A percentile compares a stretch with the other conserved stretches of the same genome.
Evolutionary conservation across 305 asterid genomes (phyloP).

Genomic region (Euphrasia arctica): DNA sequence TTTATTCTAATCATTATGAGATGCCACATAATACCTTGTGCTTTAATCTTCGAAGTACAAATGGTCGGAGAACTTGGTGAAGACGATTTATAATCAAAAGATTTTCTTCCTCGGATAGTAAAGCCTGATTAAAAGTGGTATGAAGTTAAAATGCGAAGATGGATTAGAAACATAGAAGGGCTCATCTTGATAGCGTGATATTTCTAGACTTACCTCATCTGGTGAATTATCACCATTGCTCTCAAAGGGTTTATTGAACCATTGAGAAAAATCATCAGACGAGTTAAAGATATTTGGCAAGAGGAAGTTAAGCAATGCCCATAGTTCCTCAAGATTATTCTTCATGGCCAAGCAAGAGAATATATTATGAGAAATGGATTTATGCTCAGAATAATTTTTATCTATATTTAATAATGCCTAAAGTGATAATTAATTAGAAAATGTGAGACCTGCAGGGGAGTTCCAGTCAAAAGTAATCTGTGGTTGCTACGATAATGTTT

Average conservation of each 20-base stretch:
- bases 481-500: conserved; percentile 93
- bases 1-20: conserved; percentile 18
- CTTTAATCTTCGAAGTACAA: conserved; percentile 94
- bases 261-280: conserved; percentile 97
- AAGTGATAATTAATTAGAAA: conserved; percentile 13
- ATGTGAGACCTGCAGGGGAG: conserved; percentile 81
- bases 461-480: conserved; percentile 96
- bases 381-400: conserved; percentile 10
- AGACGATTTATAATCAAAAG: conserved; percentile 97
- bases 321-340: conserved; percentile 99
- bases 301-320: conserved; percentile 99
- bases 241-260: conserved; percentile 99
- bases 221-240: conserved; percentile 86
- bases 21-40: conserved; percentile 68
- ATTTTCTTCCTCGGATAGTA: conserved; percentile 98
- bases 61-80: conserved; percentile 99
- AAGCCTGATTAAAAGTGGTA: conserved; percentile 64
- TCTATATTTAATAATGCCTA: too few species aligned
- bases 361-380: conserved; percentile 7
- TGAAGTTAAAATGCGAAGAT: conserved; percentile 22
- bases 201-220: conserved; percentile 60
- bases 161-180: conserved; percentile 21
- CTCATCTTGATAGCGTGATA: background rate
- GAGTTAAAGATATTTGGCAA: conserved; percentile 97
- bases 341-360: conserved; percentile 30